phyloP scores from a whole-genome alignment of 2,329 filamentous ascomycete species.

The Aureobasidium namibiae region DNA sequence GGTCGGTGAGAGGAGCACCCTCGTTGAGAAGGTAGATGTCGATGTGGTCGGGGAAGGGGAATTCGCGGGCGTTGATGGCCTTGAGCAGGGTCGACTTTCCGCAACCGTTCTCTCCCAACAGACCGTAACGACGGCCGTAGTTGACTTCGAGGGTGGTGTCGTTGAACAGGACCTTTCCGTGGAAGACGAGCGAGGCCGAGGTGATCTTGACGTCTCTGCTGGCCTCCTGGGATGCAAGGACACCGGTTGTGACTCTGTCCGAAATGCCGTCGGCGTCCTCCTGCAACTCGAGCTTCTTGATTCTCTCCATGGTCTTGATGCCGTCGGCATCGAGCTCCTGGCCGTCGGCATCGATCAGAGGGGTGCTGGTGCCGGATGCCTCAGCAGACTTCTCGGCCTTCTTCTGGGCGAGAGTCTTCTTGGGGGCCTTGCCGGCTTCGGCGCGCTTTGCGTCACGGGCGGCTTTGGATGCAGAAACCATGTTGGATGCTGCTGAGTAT shows the following conservation, averaged over 20 bases:
- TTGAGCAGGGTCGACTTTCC: constrained; percentile 98
- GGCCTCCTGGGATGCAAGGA: constrained; percentile 72
- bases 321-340: constrained; percentile 48
- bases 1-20: constrained; percentile 79
- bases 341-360: constrained; percentile 56
- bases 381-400: constrained; percentile 39
- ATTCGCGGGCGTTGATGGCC: constrained; percentile 88
- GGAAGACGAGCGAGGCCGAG: constrained; percentile 88
- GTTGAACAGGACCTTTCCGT: constrained; percentile 91
- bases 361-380: constrained; percentile 58
- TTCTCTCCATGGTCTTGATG: constrained; percentile 63
- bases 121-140: constrained; percentile 85
- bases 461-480: constrained; percentile 63
- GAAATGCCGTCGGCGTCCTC: constrained; percentile 95
- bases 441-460: constrained; percentile 59
- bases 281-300: constrained; percentile 83
- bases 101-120: constrained; percentile 97
- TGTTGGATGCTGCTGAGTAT: constrained; percentile 27
- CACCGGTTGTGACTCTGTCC: constrained; percentile 96
- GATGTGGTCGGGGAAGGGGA: constrained; percentile 88
- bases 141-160: constrained; percentile 91
- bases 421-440: constrained; percentile 64
- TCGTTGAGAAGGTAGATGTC: constrained; percentile 98
- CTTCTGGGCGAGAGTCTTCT: constrained; percentile 61
- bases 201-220: constrained; percentile 97